phyloP scores from a whole-genome alignment of 306 rosid species.

The Abrus pulchellus region DNA sequence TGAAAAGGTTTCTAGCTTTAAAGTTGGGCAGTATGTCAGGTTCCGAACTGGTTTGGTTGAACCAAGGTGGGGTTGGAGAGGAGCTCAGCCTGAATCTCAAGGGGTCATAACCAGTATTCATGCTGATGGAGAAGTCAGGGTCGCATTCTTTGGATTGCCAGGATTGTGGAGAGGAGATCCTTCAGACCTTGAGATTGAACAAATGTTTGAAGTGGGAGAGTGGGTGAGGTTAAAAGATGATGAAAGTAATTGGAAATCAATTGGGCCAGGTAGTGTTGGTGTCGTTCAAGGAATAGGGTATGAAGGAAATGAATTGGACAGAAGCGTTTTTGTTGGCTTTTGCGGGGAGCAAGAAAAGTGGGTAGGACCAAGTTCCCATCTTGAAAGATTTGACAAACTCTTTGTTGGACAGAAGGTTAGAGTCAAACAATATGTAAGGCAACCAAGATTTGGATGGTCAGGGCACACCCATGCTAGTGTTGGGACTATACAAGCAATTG shows the following conservation, averaged over 20 bases:
- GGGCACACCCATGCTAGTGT: slow-evolving; percentile 83
- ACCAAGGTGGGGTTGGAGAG: slow-evolving; percentile 99
- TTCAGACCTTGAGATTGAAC: slow-evolving; percentile 83
- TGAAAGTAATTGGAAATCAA: slow-evolving; percentile 79
- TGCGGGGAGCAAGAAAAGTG: slow-evolving; percentile 98
- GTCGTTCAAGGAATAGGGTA: slow-evolving; percentile 92
- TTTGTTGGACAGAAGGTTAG: slow-evolving; percentile 87
- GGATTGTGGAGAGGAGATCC: slow-evolving; percentile 98
- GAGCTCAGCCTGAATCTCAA: slow-evolving; percentile 76
- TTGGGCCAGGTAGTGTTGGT: slow-evolving; percentile 85
- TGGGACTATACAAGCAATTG: slow-evolving; percentile 85
- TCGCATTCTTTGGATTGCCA: slow-evolving; percentile 77
- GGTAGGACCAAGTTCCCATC: slow-evolving; percentile 84
- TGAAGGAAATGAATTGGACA: slow-evolving; percentile 79
- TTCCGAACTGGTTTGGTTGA: slow-evolving; percentile 83
- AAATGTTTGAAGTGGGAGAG: slow-evolving; percentile 89
- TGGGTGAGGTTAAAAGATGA: slow-evolving; percentile 87
- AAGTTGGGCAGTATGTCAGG: slow-evolving; percentile 91
- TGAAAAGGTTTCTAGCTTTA: slow-evolving; percentile 82
- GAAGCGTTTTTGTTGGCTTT: slow-evolving; percentile 79
- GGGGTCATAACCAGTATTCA: slow-evolving; percentile 89
- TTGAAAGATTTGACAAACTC: slow-evolving; percentile 70
- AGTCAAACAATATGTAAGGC: slow-evolving; percentile 74
- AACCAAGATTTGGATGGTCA: slow-evolving; percentile 96
- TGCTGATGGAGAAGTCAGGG: slow-evolving; percentile 94